phyloP scores from a whole-genome alignment of 2,329 filamentous ascomycete species.

The Fusarium longipes region DNA sequence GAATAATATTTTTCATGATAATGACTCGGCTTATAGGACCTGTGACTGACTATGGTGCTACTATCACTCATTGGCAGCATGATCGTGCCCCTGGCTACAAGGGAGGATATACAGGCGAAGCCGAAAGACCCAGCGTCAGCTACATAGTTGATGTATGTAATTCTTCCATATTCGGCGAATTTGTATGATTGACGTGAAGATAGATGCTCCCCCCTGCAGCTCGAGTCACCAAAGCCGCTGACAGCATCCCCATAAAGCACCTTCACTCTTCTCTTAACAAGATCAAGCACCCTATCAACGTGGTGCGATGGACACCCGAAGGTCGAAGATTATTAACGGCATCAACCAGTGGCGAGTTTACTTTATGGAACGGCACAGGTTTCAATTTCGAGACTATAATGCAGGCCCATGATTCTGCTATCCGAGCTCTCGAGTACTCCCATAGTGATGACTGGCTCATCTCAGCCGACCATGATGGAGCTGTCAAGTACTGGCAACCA shows the following conservation, averaged over 20 bases:
- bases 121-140: conserved; percentile 86
- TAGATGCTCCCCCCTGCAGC: conserved; percentile 90
- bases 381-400: conserved; percentile 99
- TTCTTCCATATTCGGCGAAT: background rate
- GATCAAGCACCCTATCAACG: conserved; percentile 96
- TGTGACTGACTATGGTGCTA: conserved; percentile 92
- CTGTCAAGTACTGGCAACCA: conserved; percentile 98
- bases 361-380: conserved; percentile 96
- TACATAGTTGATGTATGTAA: conserved; percentile 85
- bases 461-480: conserved; percentile 92
- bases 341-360: conserved; percentile 97
- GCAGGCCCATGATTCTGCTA: conserved; percentile 93
- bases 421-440: conserved; percentile 86
- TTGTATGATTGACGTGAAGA: conserved; percentile 26
- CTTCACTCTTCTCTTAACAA: conserved; percentile 99
- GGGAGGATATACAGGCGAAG: conserved; percentile 76
- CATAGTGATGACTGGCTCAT: conserved; percentile 97
- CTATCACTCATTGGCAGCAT: conserved; percentile 91
- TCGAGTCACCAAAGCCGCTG: conserved; percentile 77
- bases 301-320: conserved; percentile 97
- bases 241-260: conserved; percentile 93
- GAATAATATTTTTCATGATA: conserved; percentile 21
- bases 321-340: conserved; percentile 91
- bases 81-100: conserved; percentile 77
- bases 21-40: conserved; percentile 68